Base-by-base conservation (phyloP, 1,284 basidiomycete species). In the Cystobasidiaceae sp. region DNA sequence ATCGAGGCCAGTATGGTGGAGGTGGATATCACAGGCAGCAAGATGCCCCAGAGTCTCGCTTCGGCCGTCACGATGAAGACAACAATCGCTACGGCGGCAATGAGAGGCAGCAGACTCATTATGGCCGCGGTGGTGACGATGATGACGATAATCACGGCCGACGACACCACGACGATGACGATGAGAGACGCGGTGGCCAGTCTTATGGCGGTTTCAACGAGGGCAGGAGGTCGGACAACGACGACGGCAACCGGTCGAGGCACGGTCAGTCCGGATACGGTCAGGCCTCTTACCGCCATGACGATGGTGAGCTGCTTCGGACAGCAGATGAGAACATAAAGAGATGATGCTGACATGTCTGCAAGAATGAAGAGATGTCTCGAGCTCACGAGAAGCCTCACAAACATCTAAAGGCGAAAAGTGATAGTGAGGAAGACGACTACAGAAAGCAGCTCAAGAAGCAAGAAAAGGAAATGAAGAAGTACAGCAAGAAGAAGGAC, bases 281-380 rank as follows among this genome's bases (percentile, higher is more conserved):
- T 39, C 11, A n/a, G 11, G 11, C 11, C n/a, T 39, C 37, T n/a
- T 39, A 39, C 37, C 37, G n/a, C 11, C 54, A 41, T 17, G 9
- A 28, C 19, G 54, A 56, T 28, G 25, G 37, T 30, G 28, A 56
- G 21, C 15, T 19, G 23, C 15, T 17, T 11, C 23, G 27, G 32
- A 32, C 5, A 37, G 33, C 9, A 9, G 19, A 6, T 19, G 32
- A 19, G 33, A 37, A 15, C 48, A n/a, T 17, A 27, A 30, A 6
- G 48, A 50, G 48, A 52, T 23, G 50, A 11, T 1, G 30, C 54
- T 56, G 39, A 56, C 39, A 30, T 30, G 54, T 44, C 37, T 4
- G 13, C 41, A 56, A 56, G 54, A 56, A 56, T 56, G 54, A 56
- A 56, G 54, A 19, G 25, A 21, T 19, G 15, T 43, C 41, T 19